phyloP scores from a whole-genome alignment of 2,329 filamentous ascomycete genomes.

The Cladorrhinum sp. region DNA sequence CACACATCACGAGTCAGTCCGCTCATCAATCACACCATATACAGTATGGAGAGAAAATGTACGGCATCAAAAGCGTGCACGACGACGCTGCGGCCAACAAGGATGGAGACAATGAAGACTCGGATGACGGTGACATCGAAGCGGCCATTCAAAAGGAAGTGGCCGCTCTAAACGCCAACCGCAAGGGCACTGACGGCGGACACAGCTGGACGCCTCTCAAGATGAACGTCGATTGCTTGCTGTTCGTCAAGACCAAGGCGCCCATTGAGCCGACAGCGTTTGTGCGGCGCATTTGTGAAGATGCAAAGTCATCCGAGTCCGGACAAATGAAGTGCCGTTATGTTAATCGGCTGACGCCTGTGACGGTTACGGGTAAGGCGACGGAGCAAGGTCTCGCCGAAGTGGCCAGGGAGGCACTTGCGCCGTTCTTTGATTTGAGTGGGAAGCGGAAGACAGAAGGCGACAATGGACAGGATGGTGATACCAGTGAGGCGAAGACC shows the following conservation, averaged over 20 bases:
- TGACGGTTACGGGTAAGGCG: constrained; percentile 58
- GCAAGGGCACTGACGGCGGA: constrained; percentile 38
- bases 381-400: constrained; percentile 65
- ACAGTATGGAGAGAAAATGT: constrained; percentile 66
- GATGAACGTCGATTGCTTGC: constrained; percentile 58
- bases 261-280: constrained; percentile 57
- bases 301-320: constrained; percentile 46
- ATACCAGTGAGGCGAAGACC: constrained; percentile 11
- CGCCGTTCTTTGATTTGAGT: constrained; percentile 57
- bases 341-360: constrained; percentile 56
- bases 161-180: constrained; percentile 52
- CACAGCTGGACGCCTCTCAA: constrained; percentile 52
- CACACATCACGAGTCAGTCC: background rate
- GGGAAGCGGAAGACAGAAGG: constrained; percentile 18
- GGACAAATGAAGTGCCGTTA: constrained; percentile 51
- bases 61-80: constrained; percentile 45
- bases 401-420: constrained; percentile 61
- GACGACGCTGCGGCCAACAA: constrained; percentile 30
- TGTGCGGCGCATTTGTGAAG: constrained; percentile 52
- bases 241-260: constrained; percentile 57
- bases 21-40: too few species aligned
- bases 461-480: background rate
- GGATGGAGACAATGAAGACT: constrained; percentile 33
- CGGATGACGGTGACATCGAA: constrained; percentile 64
- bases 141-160: constrained; percentile 69